These are phyloP conservation scores for Chondrostereum purpureum DNA, from an alignment of 1,284 basidiomycete genomes.

Conservation along the genomic window DNA sequence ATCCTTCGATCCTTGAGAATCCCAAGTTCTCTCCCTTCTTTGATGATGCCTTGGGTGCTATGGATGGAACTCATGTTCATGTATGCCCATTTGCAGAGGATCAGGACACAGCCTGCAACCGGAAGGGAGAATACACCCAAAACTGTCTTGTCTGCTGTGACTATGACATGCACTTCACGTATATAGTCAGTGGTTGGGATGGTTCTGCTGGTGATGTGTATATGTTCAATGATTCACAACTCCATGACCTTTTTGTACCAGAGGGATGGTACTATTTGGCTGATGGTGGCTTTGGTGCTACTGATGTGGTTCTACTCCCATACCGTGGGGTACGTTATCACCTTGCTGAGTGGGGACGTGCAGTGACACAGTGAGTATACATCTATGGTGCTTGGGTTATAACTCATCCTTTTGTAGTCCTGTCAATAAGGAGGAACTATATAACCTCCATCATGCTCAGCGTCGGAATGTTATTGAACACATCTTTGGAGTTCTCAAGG, in stretches of 20 bases:
- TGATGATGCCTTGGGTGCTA: constrained; percentile 27
- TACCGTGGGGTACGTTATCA: constrained; percentile 26
- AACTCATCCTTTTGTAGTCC: constrained; percentile 17
- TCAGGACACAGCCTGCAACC: constrained; percentile 20
- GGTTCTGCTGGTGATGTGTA: constrained; percentile 26
- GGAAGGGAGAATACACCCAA: constrained; percentile 28
- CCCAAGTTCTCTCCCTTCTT: constrained; percentile 32
- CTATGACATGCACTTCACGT: constrained; percentile 26
- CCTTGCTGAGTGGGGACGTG: constrained; percentile 28
- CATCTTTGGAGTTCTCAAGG: constrained; percentile 33
- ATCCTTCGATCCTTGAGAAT: constrained; percentile 16
- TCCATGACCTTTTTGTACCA: constrained; percentile 25
- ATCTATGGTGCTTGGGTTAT: neutral
- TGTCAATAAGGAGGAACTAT: constrained; percentile 24
- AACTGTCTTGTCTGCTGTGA: constrained; percentile 26
- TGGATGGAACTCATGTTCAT: constrained; percentile 33
- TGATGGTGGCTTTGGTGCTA: constrained; percentile 36
- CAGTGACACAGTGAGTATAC: constrained; percentile 23
- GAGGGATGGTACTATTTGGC: constrained; percentile 26
- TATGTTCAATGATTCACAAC: constrained; percentile 22
- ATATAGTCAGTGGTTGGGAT: constrained; percentile 30
- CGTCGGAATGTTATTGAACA: constrained; percentile 30
- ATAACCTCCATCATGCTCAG: constrained; percentile 28
- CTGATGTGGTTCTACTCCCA: constrained; percentile 26
- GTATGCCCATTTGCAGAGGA: constrained; percentile 18